Percentiles rank a stretch among this genome's conserved stretches.
Conservation (phyloP, 108 stramenopile species). For the Chaetoceros tenuissimus region DNA sequence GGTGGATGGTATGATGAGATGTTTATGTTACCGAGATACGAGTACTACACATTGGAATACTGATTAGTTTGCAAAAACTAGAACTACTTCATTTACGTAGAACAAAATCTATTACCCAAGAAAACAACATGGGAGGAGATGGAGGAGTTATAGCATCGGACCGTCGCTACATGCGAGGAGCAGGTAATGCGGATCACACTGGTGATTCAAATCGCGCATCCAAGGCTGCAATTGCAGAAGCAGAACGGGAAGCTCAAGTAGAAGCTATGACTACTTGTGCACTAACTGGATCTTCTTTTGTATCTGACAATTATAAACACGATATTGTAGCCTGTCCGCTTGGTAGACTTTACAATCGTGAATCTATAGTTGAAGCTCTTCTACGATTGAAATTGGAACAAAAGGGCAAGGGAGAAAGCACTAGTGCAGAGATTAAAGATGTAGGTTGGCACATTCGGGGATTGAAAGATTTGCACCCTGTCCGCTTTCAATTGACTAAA, state of each 20-base stretch:
- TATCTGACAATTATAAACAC: slow-evolving; percentile 5
- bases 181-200: slow-evolving; percentile 64
- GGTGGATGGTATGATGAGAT: too few relatives aligned
- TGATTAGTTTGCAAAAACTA: too few relatives aligned
- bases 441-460: slow-evolving; percentile 51
- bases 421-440: neutral
- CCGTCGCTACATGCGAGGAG: slow-evolving; percentile 73
- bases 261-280: slow-evolving; percentile 51
- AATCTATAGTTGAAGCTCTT: slow-evolving; percentile 69
- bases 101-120: too few relatives aligned
- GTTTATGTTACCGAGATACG: too few relatives aligned
- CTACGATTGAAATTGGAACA: slow-evolving; percentile 27
- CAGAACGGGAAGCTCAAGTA: slow-evolving; percentile 22
- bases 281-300: slow-evolving; percentile 35
- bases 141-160: slow-evolving; percentile 78
- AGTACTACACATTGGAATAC: too few relatives aligned
- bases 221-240: slow-evolving; percentile 8
- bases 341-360: slow-evolving; percentile 64
- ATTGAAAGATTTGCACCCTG: slow-evolving; percentile 56
- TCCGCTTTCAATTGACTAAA: slow-evolving; percentile 37
- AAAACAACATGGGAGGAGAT: slow-evolving; percentile 73
- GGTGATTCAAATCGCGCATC: slow-evolving; percentile 34
- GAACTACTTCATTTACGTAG: too few relatives aligned
- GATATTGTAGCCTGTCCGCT: slow-evolving; percentile 63
- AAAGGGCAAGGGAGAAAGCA: neutral